Evolutionary conservation across 805 yeast species (phyloP).

Genomic region (Kazachstania taianensis): DNA sequence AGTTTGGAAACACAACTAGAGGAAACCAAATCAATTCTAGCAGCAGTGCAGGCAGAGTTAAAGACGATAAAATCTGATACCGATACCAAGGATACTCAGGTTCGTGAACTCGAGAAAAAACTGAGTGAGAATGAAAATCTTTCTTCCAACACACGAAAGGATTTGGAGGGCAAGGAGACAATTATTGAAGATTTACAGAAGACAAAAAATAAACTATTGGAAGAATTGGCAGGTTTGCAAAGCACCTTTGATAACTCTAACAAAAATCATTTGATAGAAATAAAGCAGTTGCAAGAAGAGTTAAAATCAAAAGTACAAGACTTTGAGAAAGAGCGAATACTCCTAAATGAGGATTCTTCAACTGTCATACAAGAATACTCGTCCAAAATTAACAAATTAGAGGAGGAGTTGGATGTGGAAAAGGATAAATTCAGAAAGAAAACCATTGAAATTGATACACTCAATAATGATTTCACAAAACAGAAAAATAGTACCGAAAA

Average conservation of each 20-base stretch:
- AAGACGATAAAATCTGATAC: too few relatives aligned
- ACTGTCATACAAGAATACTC: conserved; percentile 39
- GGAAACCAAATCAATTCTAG: too few relatives aligned
- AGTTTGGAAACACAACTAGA: neutral
- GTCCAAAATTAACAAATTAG: conserved; percentile 14
- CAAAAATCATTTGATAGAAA: conserved; percentile 2
- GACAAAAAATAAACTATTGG: neutral
- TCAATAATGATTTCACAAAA: conserved; percentile 1
- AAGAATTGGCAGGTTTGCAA: neutral
- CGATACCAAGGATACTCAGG: too few relatives aligned
- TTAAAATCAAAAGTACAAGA: conserved; percentile 33
- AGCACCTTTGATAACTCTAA: neutral
- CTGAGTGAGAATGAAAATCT: conserved; percentile 5
- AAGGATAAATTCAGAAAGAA: neutral
- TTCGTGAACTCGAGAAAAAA: conserved; percentile 2
- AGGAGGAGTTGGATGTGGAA: conserved; percentile 2
- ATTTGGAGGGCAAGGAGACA: too few relatives aligned
- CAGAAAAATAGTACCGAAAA: conserved; percentile 3
- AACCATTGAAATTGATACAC: neutral
- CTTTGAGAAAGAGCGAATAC: conserved; percentile 41
- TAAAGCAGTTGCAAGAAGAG: conserved; percentile 14
- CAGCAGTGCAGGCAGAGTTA: too few relatives aligned
- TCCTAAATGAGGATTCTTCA: conserved; percentile 40
- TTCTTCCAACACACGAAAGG: too few relatives aligned
- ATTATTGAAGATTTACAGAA: neutral